Conservation (phyloP, 2,329 filamentous ascomycete genomes). For the Colletotrichum liriopes region DNA sequence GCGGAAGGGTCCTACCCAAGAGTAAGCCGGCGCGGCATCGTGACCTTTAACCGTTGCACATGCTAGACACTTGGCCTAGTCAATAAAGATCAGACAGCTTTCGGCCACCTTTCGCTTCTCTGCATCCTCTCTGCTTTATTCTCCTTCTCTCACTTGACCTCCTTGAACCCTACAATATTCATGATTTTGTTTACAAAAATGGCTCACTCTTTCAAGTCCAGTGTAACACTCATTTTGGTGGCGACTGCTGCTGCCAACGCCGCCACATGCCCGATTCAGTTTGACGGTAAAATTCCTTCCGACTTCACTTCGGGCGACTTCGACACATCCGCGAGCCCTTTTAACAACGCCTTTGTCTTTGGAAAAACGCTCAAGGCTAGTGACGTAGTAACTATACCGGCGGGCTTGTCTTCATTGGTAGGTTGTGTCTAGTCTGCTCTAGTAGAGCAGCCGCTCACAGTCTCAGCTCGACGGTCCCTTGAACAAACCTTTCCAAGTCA, state of each 20-base stretch:
- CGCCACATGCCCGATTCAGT: constrained; percentile 55
- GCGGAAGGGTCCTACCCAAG: background rate
- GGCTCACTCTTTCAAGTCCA: background rate
- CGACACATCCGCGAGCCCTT: constrained; percentile 59
- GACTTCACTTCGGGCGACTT: constrained; percentile 57
- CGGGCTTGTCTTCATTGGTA: constrained; percentile 3
- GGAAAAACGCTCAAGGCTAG: constrained; percentile 67
- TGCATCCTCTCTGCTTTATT: no score
- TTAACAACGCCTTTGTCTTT: constrained; percentile 67
- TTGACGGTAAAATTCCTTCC: constrained; percentile 62
- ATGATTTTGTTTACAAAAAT: background rate
- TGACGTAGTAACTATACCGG: constrained; percentile 64
- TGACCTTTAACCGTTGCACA: background rate
- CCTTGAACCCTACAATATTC: background rate
- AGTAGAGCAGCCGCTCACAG: constrained; percentile 21
- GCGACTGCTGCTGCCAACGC: constrained; percentile 19
- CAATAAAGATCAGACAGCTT: background rate
- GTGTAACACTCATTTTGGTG: background rate
- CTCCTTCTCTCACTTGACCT: background rate
- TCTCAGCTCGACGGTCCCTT: constrained; percentile 60
- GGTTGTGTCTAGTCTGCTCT: constrained; percentile 46
- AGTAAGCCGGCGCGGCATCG: background rate
- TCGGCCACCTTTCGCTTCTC: no score
- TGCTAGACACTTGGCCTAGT: background rate
- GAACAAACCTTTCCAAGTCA: constrained; percentile 65